Percentiles rank a stretch among this genome's conserved stretches.
These are phyloP conservation scores for Jacaranda mimosifolia DNA, from an alignment of 257 asterid genomes.

Conservation along the genomic window DNA sequence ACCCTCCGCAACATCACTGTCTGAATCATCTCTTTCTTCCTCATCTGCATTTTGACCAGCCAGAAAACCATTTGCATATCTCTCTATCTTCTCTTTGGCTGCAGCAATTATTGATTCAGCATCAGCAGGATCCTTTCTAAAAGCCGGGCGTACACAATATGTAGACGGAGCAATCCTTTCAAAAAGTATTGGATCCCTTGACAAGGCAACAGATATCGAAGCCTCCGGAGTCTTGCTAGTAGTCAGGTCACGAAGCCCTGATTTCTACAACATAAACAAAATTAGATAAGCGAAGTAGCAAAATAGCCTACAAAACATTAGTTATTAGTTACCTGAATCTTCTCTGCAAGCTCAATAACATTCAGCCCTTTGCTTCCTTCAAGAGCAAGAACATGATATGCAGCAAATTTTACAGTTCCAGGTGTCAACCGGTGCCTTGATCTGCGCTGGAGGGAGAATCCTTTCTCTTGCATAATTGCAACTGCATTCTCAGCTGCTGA, in stretches of 20 bases:
- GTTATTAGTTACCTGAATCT: conserved; percentile 78
- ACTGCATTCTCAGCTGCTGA: conserved; percentile 94
- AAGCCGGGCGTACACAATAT: conserved; percentile 88
- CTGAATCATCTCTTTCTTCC: conserved; percentile 94
- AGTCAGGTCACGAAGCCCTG: conserved; percentile 95
- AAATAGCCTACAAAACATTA: conserved; percentile 25
- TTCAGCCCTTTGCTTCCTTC: conserved; percentile 97
- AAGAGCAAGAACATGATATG: conserved; percentile 98
- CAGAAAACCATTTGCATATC: conserved; percentile 81
- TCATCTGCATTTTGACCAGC: conserved; percentile 87
- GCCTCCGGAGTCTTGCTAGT: conserved; percentile 99
- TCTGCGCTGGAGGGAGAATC: conserved; percentile 75
- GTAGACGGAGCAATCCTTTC: conserved; percentile 99
- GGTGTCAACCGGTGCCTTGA: conserved; percentile 97
- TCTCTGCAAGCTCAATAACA: conserved; percentile 92
- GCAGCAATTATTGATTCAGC: conserved; percentile 82
- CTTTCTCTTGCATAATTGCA: conserved; percentile 95
- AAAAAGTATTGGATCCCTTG: conserved; percentile 95
- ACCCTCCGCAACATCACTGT: conserved; percentile 84
- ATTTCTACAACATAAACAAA: conserved; percentile 60
- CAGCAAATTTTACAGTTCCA: conserved; percentile 99
- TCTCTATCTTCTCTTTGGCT: conserved; percentile 91
- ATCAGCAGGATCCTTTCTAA: conserved; percentile 94
- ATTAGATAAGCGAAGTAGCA: conserved; percentile 34
- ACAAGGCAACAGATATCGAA: conserved; percentile 97